Evolutionary conservation across 495 filamentous ascomycete species (phyloP), one percentile per base, ranked within the genome.

Genomic region (Penicillium arizonense): DNA sequence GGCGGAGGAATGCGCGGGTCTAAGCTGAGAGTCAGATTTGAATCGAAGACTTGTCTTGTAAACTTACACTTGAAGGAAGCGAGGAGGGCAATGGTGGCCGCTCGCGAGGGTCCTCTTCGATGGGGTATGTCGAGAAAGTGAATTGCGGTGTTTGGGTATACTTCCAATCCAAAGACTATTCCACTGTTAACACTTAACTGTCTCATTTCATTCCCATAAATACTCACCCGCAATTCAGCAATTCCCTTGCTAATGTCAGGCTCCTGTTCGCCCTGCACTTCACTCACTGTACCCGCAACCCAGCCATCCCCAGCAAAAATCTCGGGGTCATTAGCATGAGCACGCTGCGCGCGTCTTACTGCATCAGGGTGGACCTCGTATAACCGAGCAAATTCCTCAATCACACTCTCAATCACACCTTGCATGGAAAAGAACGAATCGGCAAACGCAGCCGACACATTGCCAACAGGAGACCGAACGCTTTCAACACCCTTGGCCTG

Each of bases 401-500:
- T 63, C 35, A 74, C 59, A 33, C 65, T 67, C 6, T 57, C 49
- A 16, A 74, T 70, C 3, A 72, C 70, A 3, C 52, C 42, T 41
- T 74, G 69, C 51, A 65, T 71, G 5, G 68, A 74, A 56, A 74
- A 75, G 20, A 63, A 64, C 9, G 69, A 67, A 52, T 74, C 63
- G 20, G 51, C 56, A 50, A 79, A 63, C 6, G 60, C 63, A 45
- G 74, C 85, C 23, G 68, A 78, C 7, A 96, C 84, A 77, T 98
- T 97, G 18, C 82, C 77, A 13, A 97, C 83, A 0, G 87, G 82
- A 14, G 90, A 94, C 50, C 88, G 84, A 12, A 97, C 91, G 64
- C 94, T 97, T 62, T 93, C 90, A n/a, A 96, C 91, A 1, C 95
- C 94, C 47, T 86, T 82, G 1, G 91, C 90, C 50, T 80, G 82